phyloP scores from a whole-genome alignment of 768 basidiomycete genomes.

The Leucocoprinus birnbaumii region DNA sequence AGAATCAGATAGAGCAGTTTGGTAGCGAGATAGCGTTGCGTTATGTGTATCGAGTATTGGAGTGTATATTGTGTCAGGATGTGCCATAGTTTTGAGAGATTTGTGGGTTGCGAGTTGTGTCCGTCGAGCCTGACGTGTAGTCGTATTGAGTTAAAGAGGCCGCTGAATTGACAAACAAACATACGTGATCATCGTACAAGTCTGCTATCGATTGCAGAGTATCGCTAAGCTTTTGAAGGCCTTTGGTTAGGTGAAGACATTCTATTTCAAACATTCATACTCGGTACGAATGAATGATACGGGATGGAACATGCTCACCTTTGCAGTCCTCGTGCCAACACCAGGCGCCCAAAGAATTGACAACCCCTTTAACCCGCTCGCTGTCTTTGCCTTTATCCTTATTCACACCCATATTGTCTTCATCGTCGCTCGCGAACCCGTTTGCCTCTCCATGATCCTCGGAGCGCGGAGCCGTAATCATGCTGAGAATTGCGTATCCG shows the following conservation, averaged over 20 bases:
- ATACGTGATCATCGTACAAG: constrained; percentile 74
- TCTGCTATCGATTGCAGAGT: constrained; percentile 73
- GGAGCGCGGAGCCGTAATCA: constrained; percentile 69
- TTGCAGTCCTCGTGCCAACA: constrained; percentile 77
- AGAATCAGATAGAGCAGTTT: constrained; percentile 38
- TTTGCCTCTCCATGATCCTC: constrained; percentile 40
- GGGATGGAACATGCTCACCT: background rate
- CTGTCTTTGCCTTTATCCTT: no score
- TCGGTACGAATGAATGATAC: no score
- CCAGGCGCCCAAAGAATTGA: constrained; percentile 78
- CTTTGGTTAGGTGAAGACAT: constrained; percentile 77
- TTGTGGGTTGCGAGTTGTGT: constrained; percentile 77
- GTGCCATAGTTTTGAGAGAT: constrained; percentile 66
- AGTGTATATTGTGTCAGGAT: constrained; percentile 71
- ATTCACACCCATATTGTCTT: constrained; percentile 30
- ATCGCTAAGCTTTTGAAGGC: constrained; percentile 73
- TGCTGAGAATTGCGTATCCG: constrained; percentile 69
- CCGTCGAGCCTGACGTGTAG: constrained; percentile 62
- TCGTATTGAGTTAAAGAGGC: background rate
- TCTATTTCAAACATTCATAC: no score
- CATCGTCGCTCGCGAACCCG: constrained; percentile 42
- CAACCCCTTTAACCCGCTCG: constrained; percentile 33
- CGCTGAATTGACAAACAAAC: constrained; percentile 19
- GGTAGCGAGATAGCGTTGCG: constrained; percentile 65
- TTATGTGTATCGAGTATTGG: constrained; percentile 79